Evolutionary conservation across 805 yeast genomes (phyloP), one percentile per base, ranked within the genome.

Genomic region (Candida takata): DNA sequence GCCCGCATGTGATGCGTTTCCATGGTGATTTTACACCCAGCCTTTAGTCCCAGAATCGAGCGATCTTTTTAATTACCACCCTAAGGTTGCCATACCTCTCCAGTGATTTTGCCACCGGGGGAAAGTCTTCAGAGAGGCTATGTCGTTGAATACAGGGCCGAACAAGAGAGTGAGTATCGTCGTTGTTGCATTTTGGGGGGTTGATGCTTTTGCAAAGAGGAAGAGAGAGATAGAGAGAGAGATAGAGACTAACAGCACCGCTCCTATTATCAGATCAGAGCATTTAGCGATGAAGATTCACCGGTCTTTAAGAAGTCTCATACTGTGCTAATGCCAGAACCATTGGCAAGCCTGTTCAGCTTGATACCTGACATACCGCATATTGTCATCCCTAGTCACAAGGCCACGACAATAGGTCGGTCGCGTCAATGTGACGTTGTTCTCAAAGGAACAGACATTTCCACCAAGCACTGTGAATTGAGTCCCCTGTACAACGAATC

Each of bases 401-500:
- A 57, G 3, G 51, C 55, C 4, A 50, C 61, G 1, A 43, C 57
- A 0, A 56, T 74, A 5, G 84, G 84, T 1, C 62, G 84, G 39
- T 74, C 81, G 48, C 65, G 77, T 33, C 60, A 71, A 9, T 77
- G 84, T 53, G 84, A 79, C 43, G 54, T 79, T 11, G 58, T 62
- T 4, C 55, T 82, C 4, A 40, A 47, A n/a, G 79, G 76, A 8
- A 57, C 62, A 1, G 87, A 81, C 47, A 75, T 80, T 8, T 80
- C 87, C 1, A 74, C 84, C 0, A 61, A 64, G 21, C 90, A 82
- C 51, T 77, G 84, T 46, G 69, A 68, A 36, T 53, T 81, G 8
- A 55, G 68, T 3, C 55, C 70, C 5, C 60, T 73, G 35, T 50
- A 61, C 36, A 53, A 64, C 44, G 54, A 58, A 16, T 49, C 60